Evolutionary conservation across 1,139 yeast genomes (phyloP).

Genomic region (Debaryomycetaceae sp.): DNA sequence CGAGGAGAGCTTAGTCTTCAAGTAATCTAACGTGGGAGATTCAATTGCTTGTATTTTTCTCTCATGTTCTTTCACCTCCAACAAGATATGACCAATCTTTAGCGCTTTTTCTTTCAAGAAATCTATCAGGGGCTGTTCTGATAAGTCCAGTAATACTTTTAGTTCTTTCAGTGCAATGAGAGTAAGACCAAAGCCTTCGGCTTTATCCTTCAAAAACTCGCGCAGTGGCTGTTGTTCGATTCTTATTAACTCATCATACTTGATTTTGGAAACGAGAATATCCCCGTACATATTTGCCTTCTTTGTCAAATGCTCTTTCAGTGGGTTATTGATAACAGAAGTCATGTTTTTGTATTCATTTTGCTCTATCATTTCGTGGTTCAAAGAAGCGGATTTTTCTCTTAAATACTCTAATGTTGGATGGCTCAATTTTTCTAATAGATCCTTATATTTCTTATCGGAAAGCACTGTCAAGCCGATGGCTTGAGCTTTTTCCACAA

Average conservation of each 20-base stretch:
- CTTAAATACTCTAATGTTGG: slow-evolving; percentile 4
- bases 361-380: slow-evolving; percentile 11
- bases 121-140: too few relatives aligned
- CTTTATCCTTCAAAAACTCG: slow-evolving; percentile 18
- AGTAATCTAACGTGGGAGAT: slow-evolving; percentile 17
- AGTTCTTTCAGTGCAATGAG: slow-evolving; percentile 14
- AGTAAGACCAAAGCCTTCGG: slow-evolving; percentile 13
- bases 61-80: slow-evolving; percentile 8
- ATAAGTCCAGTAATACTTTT: slow-evolving; percentile 7
- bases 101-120: slow-evolving; percentile 7
- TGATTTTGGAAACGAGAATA: background rate
- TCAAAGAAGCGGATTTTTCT: slow-evolving; percentile 8
- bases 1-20: slow-evolving; percentile 13
- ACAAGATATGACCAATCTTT: slow-evolving; percentile 12
- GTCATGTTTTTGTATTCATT: slow-evolving; percentile 8
- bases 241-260: background rate
- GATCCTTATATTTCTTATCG: slow-evolving; percentile 21
- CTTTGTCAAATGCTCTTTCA: slow-evolving; percentile 1
- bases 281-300: too few relatives aligned
- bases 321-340: slow-evolving; percentile 9
- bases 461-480: slow-evolving; percentile 25
- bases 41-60: slow-evolving; percentile 1
- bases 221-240: slow-evolving; percentile 18
- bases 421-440: slow-evolving; percentile 18
- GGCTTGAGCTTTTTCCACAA: slow-evolving; percentile 16